Evolutionary conservation across 1,284 basidiomycete species (phyloP), one percentile per base, ranked within the genome.

Genomic region (Cerioporus squamosus): DNA sequence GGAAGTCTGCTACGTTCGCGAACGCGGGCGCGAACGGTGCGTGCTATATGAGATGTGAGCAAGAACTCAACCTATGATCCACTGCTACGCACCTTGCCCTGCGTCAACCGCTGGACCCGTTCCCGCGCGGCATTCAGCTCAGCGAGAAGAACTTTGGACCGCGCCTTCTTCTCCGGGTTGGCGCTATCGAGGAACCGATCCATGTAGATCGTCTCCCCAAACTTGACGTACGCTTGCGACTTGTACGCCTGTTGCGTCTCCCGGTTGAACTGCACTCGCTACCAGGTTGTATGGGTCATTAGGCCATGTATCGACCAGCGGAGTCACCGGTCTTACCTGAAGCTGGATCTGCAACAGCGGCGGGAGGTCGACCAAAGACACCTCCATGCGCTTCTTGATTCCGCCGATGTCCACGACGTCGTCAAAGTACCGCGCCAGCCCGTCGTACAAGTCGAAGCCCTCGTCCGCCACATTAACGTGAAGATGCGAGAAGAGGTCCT

Each of bases 221-320:
- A 97, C 66, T 90, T 91, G 64, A 99, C 87, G 70, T 96, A 97
- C 1, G 94, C 95, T 71, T 99, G 97, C 10, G 93, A 95, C 75
- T 99, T 99, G 79, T 92, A 96, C 17, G 95, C 89, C 62, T 95
- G 88, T 56, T 92, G 80, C 0, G 89, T 92, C 64, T 91, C 88
- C 15, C 94, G 85, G 72, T 99, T 96, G 77, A 97, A 99, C 85
- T 98, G 97, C 1, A 96, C 97, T 60, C 97, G 84, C 92, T 98
- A 66, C 12, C n/a, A 42, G 33, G 14, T 36, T 36, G 10, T 14
- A 18, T n/a, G 15, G 40, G 5, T 14, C 15, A 6, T 42, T 12
- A 42, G 40, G 8, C 40, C 8, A 18, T 15, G 20, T 15, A 36
- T 8, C 10, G 15, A 7, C 44, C 38, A 38, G 60, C 44, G 18